Evolutionary conservation across 345 rosid species (phyloP), one percentile per base, ranked within the genome.

Genomic region (Rhodamnia rubescens): DNA sequence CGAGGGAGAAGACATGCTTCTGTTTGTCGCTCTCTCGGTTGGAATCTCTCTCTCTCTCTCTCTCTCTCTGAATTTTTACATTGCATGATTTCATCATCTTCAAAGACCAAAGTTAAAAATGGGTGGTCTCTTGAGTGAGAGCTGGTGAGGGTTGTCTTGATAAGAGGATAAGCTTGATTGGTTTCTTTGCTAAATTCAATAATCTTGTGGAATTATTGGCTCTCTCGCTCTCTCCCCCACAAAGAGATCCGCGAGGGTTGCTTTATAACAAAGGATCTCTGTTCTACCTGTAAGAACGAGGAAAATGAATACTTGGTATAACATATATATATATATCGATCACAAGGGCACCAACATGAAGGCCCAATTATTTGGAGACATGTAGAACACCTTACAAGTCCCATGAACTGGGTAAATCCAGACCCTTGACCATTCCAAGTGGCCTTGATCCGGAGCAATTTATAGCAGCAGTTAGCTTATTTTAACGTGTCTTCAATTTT

Each of bases 21-120:
- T 92, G 88, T 87, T 95, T 95, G 99, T 96, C 97, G 84, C 90
- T 88, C 88, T 90, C 90, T 83, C n/a, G 90, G 82, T 88, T 91
- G 93, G 98, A 95, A 95, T 95, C 95, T 89, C 87, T 64, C 83
- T 47, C 32, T 80, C 82, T 42, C 61, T 47, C 32, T 80, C 82
- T 42, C 61, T 56, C 29, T 57, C 61, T 18, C 9, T 22, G 92
- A 87, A 88, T 83, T 7, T 85, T 90, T 88, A 89, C 88, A 85
- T 84, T 88, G 88, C 75, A 83, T 69, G 59, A 53, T 90, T 86
- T 87, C 91, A 81, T 90, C 92, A 92, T 88, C 93, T 88, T 18
- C 87, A 54, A 85, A 85, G 94, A 93, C 91, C 92, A 32, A 20
- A 69, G 78, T 18, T 69, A 36, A 69, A 69, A 40, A 36, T 69